Base-by-base conservation (phyloP, 2,329 filamentous ascomycete genomes). In the Arthroderma uncinatum region DNA sequence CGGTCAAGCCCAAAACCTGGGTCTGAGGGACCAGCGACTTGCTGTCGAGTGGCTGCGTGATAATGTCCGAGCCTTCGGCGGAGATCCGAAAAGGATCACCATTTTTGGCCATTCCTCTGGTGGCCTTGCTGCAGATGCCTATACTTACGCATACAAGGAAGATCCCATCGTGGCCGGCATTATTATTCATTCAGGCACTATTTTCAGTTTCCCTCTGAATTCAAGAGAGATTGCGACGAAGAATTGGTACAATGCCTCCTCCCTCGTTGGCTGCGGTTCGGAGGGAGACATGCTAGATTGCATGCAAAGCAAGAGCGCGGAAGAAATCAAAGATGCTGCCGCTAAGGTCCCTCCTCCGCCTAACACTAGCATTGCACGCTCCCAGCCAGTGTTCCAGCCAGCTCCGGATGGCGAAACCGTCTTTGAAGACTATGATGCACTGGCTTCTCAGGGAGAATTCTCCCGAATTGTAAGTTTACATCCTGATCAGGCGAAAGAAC, bases 71-170 rank as follows among this genome's bases (percentile, higher is more conserved):
- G 64, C 66, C 2, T 65, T 72, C 60, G 59, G 64, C 64, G 61
- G 70, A 10, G 67, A 71, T 57, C 65, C 68, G 0, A 55, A 57
- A 1, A 64, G 63, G 14, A 64, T 71, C 34, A 70, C 68, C 25
- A 67, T 72, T 53, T 71, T 70, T 37, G 70, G 69, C 1, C 67
- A 71, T 59, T 68, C 65, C 5, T 68, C 70, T 10, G 70, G 70
- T 10, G 82, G 74, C 2, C 81, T 79, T n/a, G 79, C 79, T 37
- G 80, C 83, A 8, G 58, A 63, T 5, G 66, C 66, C 12, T 50
- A 50, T 50, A 16, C 44, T 14, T 50, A 1, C 42, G 67, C 50
- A 59, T 68, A 7, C 66, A 64, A 16, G 0, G 58, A 68, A 1
- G 63, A 73, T 21, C 71, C 73, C 1, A 68, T 75, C 33, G 66